Conservation (phyloP, 495 filamentous ascomycete species). For the Aspergillus funiculosus region DNA sequence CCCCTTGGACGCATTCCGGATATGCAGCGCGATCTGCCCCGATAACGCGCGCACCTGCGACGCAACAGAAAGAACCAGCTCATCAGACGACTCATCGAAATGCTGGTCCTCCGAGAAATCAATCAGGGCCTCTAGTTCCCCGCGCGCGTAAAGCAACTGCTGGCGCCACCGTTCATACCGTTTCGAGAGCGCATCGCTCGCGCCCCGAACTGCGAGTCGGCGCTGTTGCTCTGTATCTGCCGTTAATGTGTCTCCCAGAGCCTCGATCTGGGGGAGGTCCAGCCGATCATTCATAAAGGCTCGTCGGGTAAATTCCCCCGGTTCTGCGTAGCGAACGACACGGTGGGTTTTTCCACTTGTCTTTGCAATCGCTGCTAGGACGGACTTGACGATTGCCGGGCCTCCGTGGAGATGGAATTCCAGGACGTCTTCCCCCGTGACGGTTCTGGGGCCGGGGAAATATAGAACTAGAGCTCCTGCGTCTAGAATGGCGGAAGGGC, state of each 20-base stretch:
- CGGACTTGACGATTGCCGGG: slow-evolving; percentile 76
- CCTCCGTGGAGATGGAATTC: slow-evolving; percentile 96
- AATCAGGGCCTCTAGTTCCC: slow-evolving; percentile 90
- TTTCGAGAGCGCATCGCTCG: slow-evolving; percentile 60
- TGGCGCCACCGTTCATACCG: slow-evolving; percentile 83
- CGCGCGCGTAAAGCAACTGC: slow-evolving; percentile 71
- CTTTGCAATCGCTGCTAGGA: slow-evolving; percentile 69
- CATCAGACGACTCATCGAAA: slow-evolving; percentile 80
- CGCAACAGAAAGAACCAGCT: slow-evolving; percentile 63
- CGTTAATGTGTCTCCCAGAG: slow-evolving; percentile 74
- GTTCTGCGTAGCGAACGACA: slow-evolving; percentile 81
- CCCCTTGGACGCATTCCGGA: slow-evolving; percentile 70
- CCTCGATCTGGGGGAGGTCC: slow-evolving; percentile 89
- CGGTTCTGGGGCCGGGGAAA: slow-evolving; percentile 77
- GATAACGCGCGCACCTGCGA: slow-evolving; percentile 54
- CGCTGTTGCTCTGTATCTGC: slow-evolving; percentile 94
- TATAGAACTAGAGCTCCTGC: slow-evolving; percentile 78
- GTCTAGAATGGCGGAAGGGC: slow-evolving; percentile 58
- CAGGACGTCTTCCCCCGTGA: slow-evolving; percentile 87
- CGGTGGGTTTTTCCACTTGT: slow-evolving; percentile 18
- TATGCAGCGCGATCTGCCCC: slow-evolving; percentile 58
- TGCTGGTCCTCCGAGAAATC: slow-evolving; percentile 97
- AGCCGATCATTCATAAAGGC: slow-evolving; percentile 85
- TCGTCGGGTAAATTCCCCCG: slow-evolving; percentile 90
- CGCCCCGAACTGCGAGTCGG: slow-evolving; percentile 73